These are phyloP conservation scores for Batkoa obscura DNA, from an alignment of 371 early-diverging fungal species.

Conservation along the genomic window DNA sequence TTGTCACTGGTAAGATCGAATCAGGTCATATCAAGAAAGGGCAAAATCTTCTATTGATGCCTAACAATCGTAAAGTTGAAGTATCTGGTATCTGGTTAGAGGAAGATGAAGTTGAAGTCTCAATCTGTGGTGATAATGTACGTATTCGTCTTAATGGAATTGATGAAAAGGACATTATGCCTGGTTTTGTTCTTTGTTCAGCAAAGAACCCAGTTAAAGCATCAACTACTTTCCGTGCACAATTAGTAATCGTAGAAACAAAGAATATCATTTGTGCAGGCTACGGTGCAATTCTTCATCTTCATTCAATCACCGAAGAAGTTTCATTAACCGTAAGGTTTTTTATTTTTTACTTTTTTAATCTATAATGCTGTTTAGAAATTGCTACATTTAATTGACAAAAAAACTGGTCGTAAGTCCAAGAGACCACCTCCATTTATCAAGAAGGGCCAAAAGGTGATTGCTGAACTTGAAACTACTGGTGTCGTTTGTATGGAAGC, in stretches of 20 bases:
- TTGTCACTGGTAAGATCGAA: conserved; percentile 89
- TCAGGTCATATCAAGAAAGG: conserved; percentile 79
- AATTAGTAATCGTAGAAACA: conserved; percentile 74
- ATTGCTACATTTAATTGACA: conserved; percentile 78
- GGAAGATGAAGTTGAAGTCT: conserved; percentile 62
- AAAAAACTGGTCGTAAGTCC: conserved; percentile 65
- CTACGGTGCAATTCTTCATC: conserved; percentile 77
- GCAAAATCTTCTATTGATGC: conserved; percentile 69
- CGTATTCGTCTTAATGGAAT: conserved; percentile 73
- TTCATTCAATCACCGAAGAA: conserved; percentile 78
- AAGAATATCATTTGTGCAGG: conserved; percentile 92
- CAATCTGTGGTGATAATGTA: conserved; percentile 82
- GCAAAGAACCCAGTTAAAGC: conserved; percentile 56
- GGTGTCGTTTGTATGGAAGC: conserved; percentile 72
- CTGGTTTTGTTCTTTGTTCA: conserved; percentile 75
- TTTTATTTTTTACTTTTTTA: neutral
- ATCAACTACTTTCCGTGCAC: conserved; percentile 63
- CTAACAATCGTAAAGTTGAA: conserved; percentile 65
- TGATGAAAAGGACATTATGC: conserved; percentile 78
- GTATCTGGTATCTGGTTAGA: conserved; percentile 60
- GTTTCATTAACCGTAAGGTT: conserved; percentile 35
- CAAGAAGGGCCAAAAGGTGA: conserved; percentile 69
- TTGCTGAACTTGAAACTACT: conserved; percentile 62
- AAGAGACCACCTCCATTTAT: conserved; percentile 78
- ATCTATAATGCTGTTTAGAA: conserved; percentile 12